These are phyloP conservation scores for Microbotryum scabiosae DNA, from an alignment of 1,284 basidiomycete genomes.

Conservation along the genomic window DNA sequence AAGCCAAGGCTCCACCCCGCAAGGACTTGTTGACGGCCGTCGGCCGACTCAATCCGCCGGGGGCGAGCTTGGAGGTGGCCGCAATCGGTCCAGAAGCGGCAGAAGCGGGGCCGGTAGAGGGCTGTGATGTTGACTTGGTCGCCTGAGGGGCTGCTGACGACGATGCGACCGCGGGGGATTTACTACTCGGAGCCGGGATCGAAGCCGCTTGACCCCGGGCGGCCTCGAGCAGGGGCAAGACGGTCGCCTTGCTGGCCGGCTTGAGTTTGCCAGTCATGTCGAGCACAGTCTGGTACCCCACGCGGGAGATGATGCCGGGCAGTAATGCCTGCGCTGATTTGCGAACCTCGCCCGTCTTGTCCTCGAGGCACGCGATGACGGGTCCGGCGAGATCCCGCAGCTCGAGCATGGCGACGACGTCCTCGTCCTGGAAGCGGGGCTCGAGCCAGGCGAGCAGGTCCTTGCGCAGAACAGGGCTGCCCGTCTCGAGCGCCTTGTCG, in stretches of 20 bases:
- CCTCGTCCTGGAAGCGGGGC: conserved; percentile 64
- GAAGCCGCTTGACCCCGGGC: conserved; percentile 38
- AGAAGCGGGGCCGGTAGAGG: not conserved
- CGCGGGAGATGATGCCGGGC: conserved; percentile 64
- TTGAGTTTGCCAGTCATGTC: conserved; percentile 80
- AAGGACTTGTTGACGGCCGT: conserved; percentile 5
- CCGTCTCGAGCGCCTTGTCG: conserved; percentile 67
- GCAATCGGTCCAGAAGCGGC: conserved; percentile 29
- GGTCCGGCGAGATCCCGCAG: conserved; percentile 60
- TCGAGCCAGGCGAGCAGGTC: conserved; percentile 78
- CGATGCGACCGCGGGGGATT: no score
- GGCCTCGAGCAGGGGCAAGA: conserved; percentile 75
- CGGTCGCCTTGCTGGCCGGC: conserved; percentile 78
- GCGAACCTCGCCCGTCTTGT: conserved; percentile 82
- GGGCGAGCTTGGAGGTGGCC: conserved; percentile 47
- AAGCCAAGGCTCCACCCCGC: conserved; percentile 13
- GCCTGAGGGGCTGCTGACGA: not conserved
- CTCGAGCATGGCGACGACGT: conserved; percentile 51
- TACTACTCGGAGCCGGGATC: conserved; percentile 8
- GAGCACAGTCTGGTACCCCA: conserved; percentile 78
- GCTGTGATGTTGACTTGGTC: not conserved
- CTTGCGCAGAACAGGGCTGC: conserved; percentile 81
- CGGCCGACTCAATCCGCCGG: conserved; percentile 13
- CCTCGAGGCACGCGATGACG: conserved; percentile 78
- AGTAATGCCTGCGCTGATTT: conserved; percentile 79